Percentiles rank a stretch among this genome's conserved stretches.
Evolutionary conservation across 371 early-diverging fungal genomes (phyloP).

Genomic region (Mortierella sp.): DNA sequence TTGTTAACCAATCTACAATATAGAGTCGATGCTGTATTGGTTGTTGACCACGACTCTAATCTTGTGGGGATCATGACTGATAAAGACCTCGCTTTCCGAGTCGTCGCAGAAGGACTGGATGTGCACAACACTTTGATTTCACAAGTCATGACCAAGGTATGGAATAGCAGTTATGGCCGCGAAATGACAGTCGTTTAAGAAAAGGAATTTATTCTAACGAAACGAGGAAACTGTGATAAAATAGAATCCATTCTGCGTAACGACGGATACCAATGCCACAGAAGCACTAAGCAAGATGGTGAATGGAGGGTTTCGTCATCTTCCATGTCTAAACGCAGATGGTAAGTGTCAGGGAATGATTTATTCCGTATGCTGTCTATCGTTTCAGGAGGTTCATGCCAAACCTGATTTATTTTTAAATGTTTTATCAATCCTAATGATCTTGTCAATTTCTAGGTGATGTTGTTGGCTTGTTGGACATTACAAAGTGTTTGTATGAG

Average conservation of each 20-base stretch:
- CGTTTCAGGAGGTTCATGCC: too few species aligned
- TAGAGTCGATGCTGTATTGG: slow-evolving; percentile 54
- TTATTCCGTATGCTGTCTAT: too few species aligned
- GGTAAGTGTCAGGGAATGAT: slow-evolving; percentile 15
- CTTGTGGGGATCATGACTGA: slow-evolving; percentile 84
- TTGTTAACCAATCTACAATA: not conserved
- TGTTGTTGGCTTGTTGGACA: slow-evolving; percentile 93
- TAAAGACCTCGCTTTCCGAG: slow-evolving; percentile 81
- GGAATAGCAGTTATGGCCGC: not conserved
- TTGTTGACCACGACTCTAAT: slow-evolving; percentile 63
- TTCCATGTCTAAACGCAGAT: slow-evolving; percentile 57
- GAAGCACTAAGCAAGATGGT: slow-evolving; percentile 90
- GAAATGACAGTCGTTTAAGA: not conserved
- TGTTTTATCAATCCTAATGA: too few species aligned
- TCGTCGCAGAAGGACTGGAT: slow-evolving; percentile 86
- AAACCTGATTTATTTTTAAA: too few species aligned
- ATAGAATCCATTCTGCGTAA: slow-evolving; percentile 76
- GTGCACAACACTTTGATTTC: slow-evolving; percentile 72
- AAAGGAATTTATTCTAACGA: not conserved
- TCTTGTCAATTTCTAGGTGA: slow-evolving; percentile 63
- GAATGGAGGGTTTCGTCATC: slow-evolving; percentile 81
- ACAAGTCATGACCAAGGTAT: slow-evolving; percentile 79
- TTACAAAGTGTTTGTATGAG: slow-evolving; percentile 94
- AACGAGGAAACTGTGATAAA: not conserved
- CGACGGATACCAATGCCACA: slow-evolving; percentile 68